Base-by-base conservation (phyloP, 2,329 filamentous ascomycete genomes). In the Lanzia echinophila region DNA sequence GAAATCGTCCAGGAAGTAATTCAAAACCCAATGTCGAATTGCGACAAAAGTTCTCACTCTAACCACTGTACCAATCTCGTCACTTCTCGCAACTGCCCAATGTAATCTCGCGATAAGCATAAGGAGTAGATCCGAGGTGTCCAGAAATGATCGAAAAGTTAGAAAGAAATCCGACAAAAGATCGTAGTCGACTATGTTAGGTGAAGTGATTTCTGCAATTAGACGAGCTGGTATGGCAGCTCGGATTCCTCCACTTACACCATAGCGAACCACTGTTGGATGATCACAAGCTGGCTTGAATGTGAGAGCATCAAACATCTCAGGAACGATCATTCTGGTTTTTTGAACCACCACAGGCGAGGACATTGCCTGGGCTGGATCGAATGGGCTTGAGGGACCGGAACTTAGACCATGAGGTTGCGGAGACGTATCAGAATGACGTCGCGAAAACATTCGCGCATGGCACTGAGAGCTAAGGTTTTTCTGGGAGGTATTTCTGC, bases 1-100 rank as follows among this genome's bases (percentile, higher is more conserved):
- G 68, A 96, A 99, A 67, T 99, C 94, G 67, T 99, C 94, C 53
- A 88, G 79, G 62, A 97, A 99, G 70, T 99, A 99, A 69, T 99
- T 99, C 58, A 99, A 73, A 54, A 97, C 91, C 94, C 94, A 99
- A 70, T 99, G 94, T 54, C 94, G 84, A 43, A 97, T 78, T 7
- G 94, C 94, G 24, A 96, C 94, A 72, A 97, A 99, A 0, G 91
- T 95, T 41, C 94, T 83, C 15, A 99, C 95, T 47, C 92, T 83
- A n/a, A 96, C 94, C 50, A 99, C 89, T 67, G 90, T 88, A 38
- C 94, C 94, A 54, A 85, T 83, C 67, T 96, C 90, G 66, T 95
- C 89, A 45, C 80, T 75, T 53, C 88, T 81, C 46, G 81, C 81
- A 47, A 96, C 77, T 0, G 94, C 90, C 94, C 94, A 99, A 61